These are phyloP conservation scores for Panus rudis DNA, from an alignment of 768 basidiomycete species.

Conservation along the genomic window DNA sequence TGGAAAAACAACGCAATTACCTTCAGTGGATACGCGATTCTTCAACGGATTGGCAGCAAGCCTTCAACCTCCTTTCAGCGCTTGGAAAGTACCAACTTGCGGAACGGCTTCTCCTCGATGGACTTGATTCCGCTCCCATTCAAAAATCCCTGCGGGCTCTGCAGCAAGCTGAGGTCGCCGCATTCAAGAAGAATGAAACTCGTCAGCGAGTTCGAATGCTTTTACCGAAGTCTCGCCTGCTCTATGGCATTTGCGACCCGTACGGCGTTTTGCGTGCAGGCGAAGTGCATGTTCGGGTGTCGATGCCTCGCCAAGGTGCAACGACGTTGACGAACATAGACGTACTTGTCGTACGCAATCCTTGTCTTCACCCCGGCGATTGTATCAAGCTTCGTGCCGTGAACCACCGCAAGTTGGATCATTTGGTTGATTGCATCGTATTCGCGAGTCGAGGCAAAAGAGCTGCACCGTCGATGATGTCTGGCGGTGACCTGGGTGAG, in stretches of 20 bases:
- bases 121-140: constrained; percentile 40
- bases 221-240: constrained; percentile 51
- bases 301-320: constrained; percentile 40
- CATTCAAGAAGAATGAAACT: constrained; percentile 44
- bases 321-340: constrained; percentile 53
- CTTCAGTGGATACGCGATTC: constrained; percentile 52
- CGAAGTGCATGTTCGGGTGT: constrained; percentile 56
- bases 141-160: constrained; percentile 32
- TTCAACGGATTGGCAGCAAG: constrained; percentile 37
- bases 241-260: constrained; percentile 67
- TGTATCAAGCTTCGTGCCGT: constrained; percentile 59
- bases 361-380: constrained; percentile 65
- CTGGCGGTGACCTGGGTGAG: constrained; percentile 60
- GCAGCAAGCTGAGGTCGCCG: constrained; percentile 45
- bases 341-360: constrained; percentile 60
- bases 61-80: constrained; percentile 51
- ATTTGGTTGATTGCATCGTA: constrained; percentile 62
- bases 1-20: constrained; percentile 51
- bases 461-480: constrained; percentile 63
- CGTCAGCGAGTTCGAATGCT: constrained; percentile 53
- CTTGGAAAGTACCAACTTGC: constrained; percentile 41
- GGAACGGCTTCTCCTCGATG: constrained; percentile 47
- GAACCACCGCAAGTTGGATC: constrained; percentile 38
- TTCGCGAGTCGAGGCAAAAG: constrained; percentile 57
- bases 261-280: constrained; percentile 56